Percentiles rank a stretch among this genome's conserved stretches.
phyloP scores from a whole-genome alignment of 805 yeast genomes.

The Barnettozyma pratensis region DNA sequence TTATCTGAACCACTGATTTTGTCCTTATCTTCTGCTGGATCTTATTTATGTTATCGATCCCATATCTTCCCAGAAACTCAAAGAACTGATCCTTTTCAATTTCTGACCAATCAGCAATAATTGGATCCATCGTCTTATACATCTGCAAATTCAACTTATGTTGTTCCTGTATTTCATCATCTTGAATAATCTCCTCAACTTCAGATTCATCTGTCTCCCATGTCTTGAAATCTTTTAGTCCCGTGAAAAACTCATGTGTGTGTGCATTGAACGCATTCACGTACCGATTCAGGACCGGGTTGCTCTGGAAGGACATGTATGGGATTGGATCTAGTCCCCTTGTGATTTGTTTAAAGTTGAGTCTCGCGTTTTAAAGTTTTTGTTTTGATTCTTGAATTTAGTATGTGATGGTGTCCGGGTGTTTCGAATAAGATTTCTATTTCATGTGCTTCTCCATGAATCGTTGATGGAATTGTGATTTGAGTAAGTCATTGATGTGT shows the following conservation, averaged over 20 bases:
- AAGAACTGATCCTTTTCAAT: constrained; percentile 50
- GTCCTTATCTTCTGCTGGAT: constrained; percentile 34
- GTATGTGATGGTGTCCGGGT: constrained; percentile 5
- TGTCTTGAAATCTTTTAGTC: too few species aligned
- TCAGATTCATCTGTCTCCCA: too few species aligned
- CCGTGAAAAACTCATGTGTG: constrained; percentile 3
- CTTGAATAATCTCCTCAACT: neutral
- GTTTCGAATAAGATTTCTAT: neutral
- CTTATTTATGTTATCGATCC: constrained; percentile 41
- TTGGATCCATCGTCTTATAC: neutral
- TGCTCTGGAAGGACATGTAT: too few species aligned
- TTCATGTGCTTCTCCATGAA: constrained; percentile 20
- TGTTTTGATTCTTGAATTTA: neutral
- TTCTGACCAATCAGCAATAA: constrained; percentile 40
- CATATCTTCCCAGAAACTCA: constrained; percentile 40
- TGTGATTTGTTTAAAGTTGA: too few species aligned
- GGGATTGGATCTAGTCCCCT: too few species aligned
- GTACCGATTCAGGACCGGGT: neutral
- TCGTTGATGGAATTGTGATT: constrained; percentile 19
- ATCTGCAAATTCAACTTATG: neutral
- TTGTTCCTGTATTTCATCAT: neutral
- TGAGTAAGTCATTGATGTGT: constrained; percentile 27
- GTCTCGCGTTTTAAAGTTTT: neutral
- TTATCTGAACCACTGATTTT: constrained; percentile 41
- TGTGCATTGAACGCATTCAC: constrained; percentile 2